Evolutionary conservation across 805 yeast species (phyloP).

Genomic region (Cyberlindnera suaveolens): DNA sequence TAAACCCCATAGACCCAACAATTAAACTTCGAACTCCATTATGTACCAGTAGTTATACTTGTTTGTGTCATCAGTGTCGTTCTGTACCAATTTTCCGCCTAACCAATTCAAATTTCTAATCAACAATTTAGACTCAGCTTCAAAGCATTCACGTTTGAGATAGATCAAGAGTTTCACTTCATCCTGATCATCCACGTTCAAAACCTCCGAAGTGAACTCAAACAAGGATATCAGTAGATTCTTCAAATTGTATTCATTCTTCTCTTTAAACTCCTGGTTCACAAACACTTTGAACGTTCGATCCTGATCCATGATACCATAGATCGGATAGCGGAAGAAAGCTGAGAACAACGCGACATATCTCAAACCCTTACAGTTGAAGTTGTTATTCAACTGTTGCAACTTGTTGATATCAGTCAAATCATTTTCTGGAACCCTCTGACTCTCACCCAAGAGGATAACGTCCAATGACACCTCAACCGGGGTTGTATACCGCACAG

Average conservation of each 20-base stretch:
- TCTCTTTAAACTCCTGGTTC: constrained; percentile 17
- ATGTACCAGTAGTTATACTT: constrained; percentile 24
- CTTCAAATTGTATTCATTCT: constrained; percentile 18
- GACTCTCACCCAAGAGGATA: constrained; percentile 27
- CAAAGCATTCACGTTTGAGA: constrained; percentile 18
- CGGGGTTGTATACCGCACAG: constrained; percentile 12
- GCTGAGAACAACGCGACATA: constrained; percentile 16
- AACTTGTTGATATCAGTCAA: constrained; percentile 3
- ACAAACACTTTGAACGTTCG: constrained; percentile 15
- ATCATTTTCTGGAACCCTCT: constrained; percentile 21
- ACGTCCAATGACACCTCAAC: constrained; percentile 27
- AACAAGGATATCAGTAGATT: constrained; percentile 19
- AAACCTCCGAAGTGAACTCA: constrained; percentile 20
- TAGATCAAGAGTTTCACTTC: constrained; percentile 18
- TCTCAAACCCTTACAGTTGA: constrained; percentile 11
- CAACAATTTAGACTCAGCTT: constrained; percentile 19
- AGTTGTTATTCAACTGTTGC: constrained; percentile 17
- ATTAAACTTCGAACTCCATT: constrained; percentile 23
- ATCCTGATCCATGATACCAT: constrained; percentile 13
- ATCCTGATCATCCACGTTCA: constrained; percentile 8
- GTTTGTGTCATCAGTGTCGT: constrained; percentile 18
- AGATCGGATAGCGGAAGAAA: constrained; percentile 20
- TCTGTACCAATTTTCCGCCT: constrained; percentile 18
- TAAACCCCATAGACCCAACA: neutral
- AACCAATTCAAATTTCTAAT: constrained; percentile 23